Evolutionary conservation across 345 rosid genomes (phyloP).

Genomic region (Kandelia obovata): DNA sequence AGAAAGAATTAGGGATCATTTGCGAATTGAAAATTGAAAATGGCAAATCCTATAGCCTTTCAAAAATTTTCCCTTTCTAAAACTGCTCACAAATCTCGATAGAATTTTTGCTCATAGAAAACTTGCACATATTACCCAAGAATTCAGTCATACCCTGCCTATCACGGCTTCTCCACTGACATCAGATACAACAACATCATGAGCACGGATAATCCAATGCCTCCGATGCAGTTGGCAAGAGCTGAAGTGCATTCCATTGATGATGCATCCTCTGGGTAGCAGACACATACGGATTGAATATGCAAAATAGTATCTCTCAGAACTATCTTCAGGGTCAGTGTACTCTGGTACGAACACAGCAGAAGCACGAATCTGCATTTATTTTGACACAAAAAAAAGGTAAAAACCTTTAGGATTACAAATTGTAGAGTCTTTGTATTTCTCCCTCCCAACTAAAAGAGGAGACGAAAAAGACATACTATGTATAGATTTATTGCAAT

Average conservation of each 20-base stretch:
- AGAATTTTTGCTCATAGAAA: not conserved
- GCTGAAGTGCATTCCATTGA: slow-evolving; percentile 48
- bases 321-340: slow-evolving; percentile 29
- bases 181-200: slow-evolving; percentile 39
- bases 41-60: not conserved
- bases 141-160: slow-evolving; percentile 48
- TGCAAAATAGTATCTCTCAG: slow-evolving; percentile 43
- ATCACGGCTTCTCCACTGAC: slow-evolving; percentile 63
- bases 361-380: slow-evolving; percentile 65
- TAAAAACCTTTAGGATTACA: not conserved
- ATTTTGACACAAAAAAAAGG: too few relatives aligned
- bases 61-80: not conserved
- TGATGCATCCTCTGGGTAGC: slow-evolving; percentile 58
- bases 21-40: not conserved
- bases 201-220: slow-evolving; percentile 61
- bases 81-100: not conserved
- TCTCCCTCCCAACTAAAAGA: too few relatives aligned
- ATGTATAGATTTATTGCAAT: not conserved
- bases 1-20: too few relatives aligned
- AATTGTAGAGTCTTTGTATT: not conserved
- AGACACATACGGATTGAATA: slow-evolving; percentile 90
- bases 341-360: slow-evolving; percentile 74
- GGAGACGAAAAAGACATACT: not conserved
- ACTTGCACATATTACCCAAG: not conserved
- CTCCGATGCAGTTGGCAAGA: slow-evolving; percentile 70